Percentiles rank a stretch among this genome's conserved stretches.
Evolutionary conservation across 129 eudicot genomes (phyloP).

Genomic region (Kitagawia praeruptora): DNA sequence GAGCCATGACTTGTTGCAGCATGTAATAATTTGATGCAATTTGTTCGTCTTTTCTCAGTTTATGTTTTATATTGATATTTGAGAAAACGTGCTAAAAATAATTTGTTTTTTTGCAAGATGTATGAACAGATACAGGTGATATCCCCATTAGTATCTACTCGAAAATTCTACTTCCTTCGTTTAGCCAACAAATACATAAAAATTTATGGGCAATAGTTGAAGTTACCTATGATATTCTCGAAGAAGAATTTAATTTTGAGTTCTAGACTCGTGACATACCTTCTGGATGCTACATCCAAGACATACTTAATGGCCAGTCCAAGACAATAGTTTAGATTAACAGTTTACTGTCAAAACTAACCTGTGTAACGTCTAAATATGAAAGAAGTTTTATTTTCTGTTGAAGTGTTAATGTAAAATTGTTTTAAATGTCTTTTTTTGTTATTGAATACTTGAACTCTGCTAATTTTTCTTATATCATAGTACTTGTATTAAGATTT

Average conservation of each 20-base stretch:
- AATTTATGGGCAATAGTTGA: slow-evolving; percentile 62
- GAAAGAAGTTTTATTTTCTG: too few relatives aligned
- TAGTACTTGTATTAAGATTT: too few relatives aligned
- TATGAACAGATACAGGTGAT: not conserved
- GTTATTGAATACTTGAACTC: too few relatives aligned
- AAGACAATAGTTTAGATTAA: too few relatives aligned
- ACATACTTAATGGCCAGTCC: slow-evolving; percentile 17
- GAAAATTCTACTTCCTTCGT: not conserved
- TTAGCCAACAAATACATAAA: slow-evolving; percentile 13
- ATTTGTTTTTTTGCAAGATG: not conserved
- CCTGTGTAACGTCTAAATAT: too few relatives aligned
- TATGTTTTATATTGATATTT: not conserved
- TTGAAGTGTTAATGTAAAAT: too few relatives aligned
- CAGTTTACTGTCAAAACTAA: too few relatives aligned
- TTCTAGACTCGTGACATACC: slow-evolving; percentile 37
- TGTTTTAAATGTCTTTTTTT: too few relatives aligned
- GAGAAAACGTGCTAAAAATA: not conserved
- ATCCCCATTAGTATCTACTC: not conserved
- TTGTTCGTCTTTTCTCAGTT: not conserved
- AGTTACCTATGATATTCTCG: slow-evolving; percentile 41
- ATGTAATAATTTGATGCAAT: not conserved
- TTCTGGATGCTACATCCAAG: slow-evolving; percentile 75
- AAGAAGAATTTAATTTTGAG: slow-evolving; percentile 18
- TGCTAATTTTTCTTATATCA: too few relatives aligned
- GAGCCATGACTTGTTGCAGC: slow-evolving; percentile 29